phyloP scores from a whole-genome alignment of 1,284 basidiomycete genomes.

The Abortiporus biennis region DNA sequence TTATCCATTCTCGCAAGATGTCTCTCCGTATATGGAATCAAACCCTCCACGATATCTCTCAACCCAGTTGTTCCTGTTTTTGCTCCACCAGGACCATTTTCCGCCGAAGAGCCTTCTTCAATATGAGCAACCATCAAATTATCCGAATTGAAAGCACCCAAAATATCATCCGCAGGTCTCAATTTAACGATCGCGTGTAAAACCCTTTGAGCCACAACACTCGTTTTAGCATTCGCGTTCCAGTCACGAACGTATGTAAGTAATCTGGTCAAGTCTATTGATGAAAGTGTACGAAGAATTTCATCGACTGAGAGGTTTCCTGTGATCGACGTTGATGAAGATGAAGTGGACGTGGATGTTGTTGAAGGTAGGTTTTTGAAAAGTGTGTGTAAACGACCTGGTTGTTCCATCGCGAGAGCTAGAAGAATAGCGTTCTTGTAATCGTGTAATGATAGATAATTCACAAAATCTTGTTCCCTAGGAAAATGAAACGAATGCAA shows the following conservation, averaged over 20 bases:
- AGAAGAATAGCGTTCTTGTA: slow-evolving; percentile 89
- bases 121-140: not conserved
- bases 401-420: slow-evolving; percentile 90
- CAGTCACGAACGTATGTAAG: slow-evolving; percentile 85
- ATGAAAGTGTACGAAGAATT: slow-evolving; percentile 69
- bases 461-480: slow-evolving; percentile 94
- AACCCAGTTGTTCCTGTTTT: slow-evolving; percentile 37
- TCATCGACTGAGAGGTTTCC: slow-evolving; percentile 73
- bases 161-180: slow-evolving; percentile 66
- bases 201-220: slow-evolving; percentile 81
- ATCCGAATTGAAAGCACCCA: slow-evolving; percentile 54
- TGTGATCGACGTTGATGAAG: slow-evolving; percentile 54
- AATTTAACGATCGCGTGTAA: slow-evolving; percentile 80
- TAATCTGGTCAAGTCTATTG: slow-evolving; percentile 75
- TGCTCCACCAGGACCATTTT: slow-evolving; percentile 4
- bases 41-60: slow-evolving; percentile 76
- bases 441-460: slow-evolving; percentile 85
- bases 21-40: slow-evolving; percentile 92
- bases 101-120: not conserved
- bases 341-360: slow-evolving; percentile 4
- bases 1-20: slow-evolving; percentile 85
- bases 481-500: not conserved
- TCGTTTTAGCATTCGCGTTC: slow-evolving; percentile 89
- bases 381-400: slow-evolving; percentile 78
- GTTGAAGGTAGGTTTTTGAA: slow-evolving; percentile 59